A percentile compares a stretch with the other conserved stretches of the same genome.
Conservation (phyloP, 1,284 basidiomycete species). For the Cystobasidium sp. region DNA sequence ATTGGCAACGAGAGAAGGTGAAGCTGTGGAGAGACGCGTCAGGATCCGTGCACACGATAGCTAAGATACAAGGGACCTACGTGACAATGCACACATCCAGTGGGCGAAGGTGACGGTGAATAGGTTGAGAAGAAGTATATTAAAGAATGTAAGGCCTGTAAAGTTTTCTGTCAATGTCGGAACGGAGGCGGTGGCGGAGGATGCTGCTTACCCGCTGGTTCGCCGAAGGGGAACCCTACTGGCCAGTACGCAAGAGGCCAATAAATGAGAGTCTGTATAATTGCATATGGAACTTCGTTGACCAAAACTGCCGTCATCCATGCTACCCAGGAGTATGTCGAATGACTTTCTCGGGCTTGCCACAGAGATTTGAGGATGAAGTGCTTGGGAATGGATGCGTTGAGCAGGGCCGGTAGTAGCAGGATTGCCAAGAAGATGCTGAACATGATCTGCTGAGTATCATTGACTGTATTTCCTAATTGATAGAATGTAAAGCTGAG, state of each 20-base stretch:
- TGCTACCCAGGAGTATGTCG: constrained; percentile 35
- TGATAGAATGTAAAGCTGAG: constrained; percentile 25
- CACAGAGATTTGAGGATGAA: constrained; percentile 39
- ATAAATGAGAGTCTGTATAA: constrained; percentile 14
- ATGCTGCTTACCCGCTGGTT: constrained; percentile 14
- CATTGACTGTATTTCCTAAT: constrained; percentile 18
- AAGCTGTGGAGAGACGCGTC: background rate
- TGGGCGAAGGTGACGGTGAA: constrained; percentile 36
- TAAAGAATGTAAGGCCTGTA: constrained; percentile 7
- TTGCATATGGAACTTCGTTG: constrained; percentile 39
- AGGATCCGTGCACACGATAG: background rate
- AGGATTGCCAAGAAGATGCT: constrained; percentile 32
- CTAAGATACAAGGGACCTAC: background rate
- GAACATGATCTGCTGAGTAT: constrained; percentile 39
- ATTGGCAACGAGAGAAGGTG: constrained; percentile 35
- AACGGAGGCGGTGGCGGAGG: background rate
- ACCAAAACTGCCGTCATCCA: constrained; percentile 34
- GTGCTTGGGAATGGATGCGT: constrained; percentile 38
- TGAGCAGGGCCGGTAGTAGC: constrained; percentile 31
- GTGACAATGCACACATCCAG: constrained; percentile 34
- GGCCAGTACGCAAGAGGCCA: constrained; percentile 32
- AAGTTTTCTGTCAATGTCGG: background rate
- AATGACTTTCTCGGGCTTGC: constrained; percentile 23
- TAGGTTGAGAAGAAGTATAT: constrained; percentile 20
- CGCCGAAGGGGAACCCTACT: constrained; percentile 26